These are phyloP conservation scores for Forsythia suspensa DNA, from an alignment of 257 asterid species.

Conservation along the genomic window DNA sequence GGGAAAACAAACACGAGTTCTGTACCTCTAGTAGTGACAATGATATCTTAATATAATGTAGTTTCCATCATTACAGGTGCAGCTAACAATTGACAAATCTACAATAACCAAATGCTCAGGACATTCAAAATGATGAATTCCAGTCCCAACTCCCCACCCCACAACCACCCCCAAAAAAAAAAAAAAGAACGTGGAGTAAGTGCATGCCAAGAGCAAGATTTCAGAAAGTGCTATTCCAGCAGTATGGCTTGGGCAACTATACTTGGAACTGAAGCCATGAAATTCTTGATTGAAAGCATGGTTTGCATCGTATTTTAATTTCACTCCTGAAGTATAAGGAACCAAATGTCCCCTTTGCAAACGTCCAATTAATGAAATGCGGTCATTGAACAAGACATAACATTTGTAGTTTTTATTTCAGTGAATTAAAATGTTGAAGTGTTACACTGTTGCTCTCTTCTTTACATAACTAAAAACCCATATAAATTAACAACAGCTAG, in stretches of 20 bases:
- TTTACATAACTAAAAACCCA: too few species aligned
- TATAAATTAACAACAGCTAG: too few species aligned
- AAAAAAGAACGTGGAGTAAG: not conserved
- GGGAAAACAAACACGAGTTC: not conserved
- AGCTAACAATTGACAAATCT: not conserved
- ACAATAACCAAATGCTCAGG: not conserved
- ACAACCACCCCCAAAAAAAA: too few species aligned
- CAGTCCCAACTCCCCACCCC: not conserved
- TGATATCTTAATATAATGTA: too few species aligned
- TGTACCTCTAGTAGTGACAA: not conserved
- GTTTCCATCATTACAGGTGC: not conserved
- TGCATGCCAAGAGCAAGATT: not conserved
- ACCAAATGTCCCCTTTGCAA: not conserved
- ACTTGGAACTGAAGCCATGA: not conserved
- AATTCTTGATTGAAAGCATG: not conserved
- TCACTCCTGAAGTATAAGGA: not conserved
- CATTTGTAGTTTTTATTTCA: not conserved
- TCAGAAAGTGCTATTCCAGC: not conserved
- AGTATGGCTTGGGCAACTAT: not conserved
- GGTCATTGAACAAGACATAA: not conserved
- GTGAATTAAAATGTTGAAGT: too few species aligned
- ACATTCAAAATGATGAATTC: not conserved
- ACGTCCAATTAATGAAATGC: not conserved
- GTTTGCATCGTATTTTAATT: not conserved
- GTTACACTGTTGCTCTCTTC: too few species aligned